Evolutionary conservation across 2,329 filamentous ascomycete species (phyloP), one percentile per base, ranked within the genome.

Genomic region (Akanthomyces muscarius): DNA sequence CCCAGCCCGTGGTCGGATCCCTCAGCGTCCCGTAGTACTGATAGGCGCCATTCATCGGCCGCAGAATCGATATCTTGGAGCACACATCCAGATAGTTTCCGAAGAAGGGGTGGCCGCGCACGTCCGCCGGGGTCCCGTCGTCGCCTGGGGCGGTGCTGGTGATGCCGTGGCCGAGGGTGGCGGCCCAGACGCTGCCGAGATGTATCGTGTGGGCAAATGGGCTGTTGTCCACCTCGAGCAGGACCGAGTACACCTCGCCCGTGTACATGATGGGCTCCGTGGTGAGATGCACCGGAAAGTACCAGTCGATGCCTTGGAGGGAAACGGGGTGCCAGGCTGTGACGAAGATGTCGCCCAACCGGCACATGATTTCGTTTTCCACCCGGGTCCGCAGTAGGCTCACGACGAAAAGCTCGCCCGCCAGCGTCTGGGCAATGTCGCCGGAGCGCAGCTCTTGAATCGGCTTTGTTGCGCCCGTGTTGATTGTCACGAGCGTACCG

Each of bases 321-420:
- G 73, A 77, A 3, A 88, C 72, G 0, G 86, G 86, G 69, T 88
- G 86, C 83, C 83, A 88, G 0, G 82, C 80, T 28, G 85, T 87
- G 30, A 87, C 78, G 8, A 82, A 68, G 8, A 86, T 72, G 1
- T 64, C 69, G 1, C 77, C 77, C 0, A 86, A 70, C 0, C 74
- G 74, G 62, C 80, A 82, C 68, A 87, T 75, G 1, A 69, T 62
- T 33, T 73, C 72, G 48, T 70, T 63, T 2, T 65, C 62, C 0
- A 85, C 78, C 0, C 70, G 68, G 3, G 82, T 86, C 68, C 77
- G 79, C 28, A 88, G 71, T 10, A 88, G 76, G 7, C 78, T 77
- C 0, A 69, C 76, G 10, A 88, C 82, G 21, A 72, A 71, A 4
- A 82, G 76, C 0, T 75, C 66, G 0, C 86, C 85, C 0, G 67